Evolutionary conservation across 805 yeast species (phyloP), one percentile per base, ranked within the genome.

Genomic region (Nakazawaea populi): DNA sequence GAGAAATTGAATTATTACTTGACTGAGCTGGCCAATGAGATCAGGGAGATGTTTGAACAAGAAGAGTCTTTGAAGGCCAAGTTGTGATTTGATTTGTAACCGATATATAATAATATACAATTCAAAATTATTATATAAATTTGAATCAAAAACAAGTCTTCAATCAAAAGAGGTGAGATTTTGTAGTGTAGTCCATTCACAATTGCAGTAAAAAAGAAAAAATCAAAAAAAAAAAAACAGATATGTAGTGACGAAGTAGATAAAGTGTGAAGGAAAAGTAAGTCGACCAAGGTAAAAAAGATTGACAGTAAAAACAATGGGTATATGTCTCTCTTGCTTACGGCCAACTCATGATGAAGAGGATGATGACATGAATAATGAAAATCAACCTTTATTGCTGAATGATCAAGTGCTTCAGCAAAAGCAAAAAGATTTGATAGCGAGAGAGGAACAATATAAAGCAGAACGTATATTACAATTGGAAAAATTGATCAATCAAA

Each of bases 1-100:
- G 77, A 73, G 27, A 72, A 74, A 60, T 62, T 90, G 72, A 80
- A 77, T 55, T 81, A 79, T 66, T 89, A 83, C 65, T 74, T 92
- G 59, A 77, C 81, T 46, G 80, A 84, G 58, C 82, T 94, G 42
- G 96, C 96, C 32, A 84, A 83, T 59, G 96, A 92, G 68, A 72
- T 92, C 68, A 86, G 76, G 58, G 85, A 80, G 47, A 74, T 85
- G 29, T 79, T 91, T 32, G 52, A 49, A 32, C 30, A 42, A n/a
- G 36, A 49, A 31, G 28, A 36, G 14, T 11, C n/a, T 8, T 27
- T 29, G 37, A 48, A 49, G 35, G 46, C 50, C 12, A 47, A 47
- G 18, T 48, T 48, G 31, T 48, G 47, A 44, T 4, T 8, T 42
- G 27, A 4, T 7, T 32, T 11, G 36, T 34, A 18, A 18, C 24